phyloP scores from a whole-genome alignment of 2,329 filamentous ascomycete genomes.

The Juglanconis juglandina region DNA sequence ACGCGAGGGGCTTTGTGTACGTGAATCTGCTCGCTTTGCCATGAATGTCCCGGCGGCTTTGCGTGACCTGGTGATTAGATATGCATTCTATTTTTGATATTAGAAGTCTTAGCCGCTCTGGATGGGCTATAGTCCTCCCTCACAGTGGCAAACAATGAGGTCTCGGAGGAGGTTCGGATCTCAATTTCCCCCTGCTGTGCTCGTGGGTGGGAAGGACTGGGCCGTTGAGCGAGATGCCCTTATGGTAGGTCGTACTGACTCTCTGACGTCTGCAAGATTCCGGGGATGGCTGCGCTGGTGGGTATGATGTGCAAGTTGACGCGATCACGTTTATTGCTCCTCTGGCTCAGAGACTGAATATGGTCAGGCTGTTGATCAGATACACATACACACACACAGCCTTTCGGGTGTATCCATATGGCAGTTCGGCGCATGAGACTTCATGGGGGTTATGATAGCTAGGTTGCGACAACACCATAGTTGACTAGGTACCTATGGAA shows the following conservation, averaged over 20 bases:
- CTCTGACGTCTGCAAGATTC: background rate
- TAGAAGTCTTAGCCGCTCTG: too few species aligned
- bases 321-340: too few species aligned
- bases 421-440: too few species aligned
- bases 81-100: too few species aligned
- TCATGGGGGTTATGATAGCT: too few species aligned
- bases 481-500: too few species aligned
- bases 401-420: too few species aligned
- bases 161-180: slow-evolving; percentile 5
- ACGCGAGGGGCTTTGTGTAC: background rate
- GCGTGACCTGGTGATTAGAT: background rate
- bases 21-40: background rate
- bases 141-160: background rate
- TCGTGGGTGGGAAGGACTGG: background rate
- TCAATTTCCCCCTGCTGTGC: background rate
- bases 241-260: slow-evolving; percentile 6
- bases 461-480: too few species aligned
- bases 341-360: too few species aligned
- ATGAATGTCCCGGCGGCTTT: background rate
- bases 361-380: too few species aligned
- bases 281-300: background rate
- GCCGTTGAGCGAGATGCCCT: background rate
- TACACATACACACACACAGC: too few species aligned
- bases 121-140: too few species aligned
- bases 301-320: background rate